Base-by-base conservation (phyloP, 352 stramenopile species). In the Pythium sp. region DNA sequence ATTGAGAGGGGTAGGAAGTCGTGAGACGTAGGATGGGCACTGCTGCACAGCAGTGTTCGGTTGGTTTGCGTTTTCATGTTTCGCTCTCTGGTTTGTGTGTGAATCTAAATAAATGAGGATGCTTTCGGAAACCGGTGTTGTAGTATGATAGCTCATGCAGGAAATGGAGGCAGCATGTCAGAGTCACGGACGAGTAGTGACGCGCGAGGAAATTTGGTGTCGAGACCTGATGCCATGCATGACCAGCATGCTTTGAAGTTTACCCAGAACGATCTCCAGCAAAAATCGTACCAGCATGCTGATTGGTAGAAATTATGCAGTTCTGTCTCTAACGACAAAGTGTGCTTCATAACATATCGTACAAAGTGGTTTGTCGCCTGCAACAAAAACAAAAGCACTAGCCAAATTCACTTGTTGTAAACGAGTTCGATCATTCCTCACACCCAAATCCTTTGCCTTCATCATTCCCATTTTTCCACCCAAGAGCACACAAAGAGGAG, bases 401-500 rank as follows among this genome's bases (percentile, higher is more conserved):
- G 7, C 14, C 15, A 49, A 49, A 49, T 49, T 1, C 41, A 49
- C 18, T 49, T 49, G 41, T 49, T 49, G 5, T 15, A 49, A n/a
- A 20, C 15, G 41, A 49, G 15, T n/a, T n/a, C 41, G 15, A 49
- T 49, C 41, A n/a, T 49, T n/a, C 5, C 38, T 46, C 38, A 46
- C 38, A 46, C 12, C 38, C 38, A 32, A 57, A 57, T 57, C 22
- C 9, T 12, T 28, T 20, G 38, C 38, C 12, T 18, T 15, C 38
- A 46, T 18, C 38, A 57, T 58, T 34, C 28, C 24, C 24, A 58
- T 58, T 58, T 58, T 51, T 20, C 51, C 14, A 58, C 51, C 51
- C 24, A 58, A 56, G 8, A 58, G 51, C n/a, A 20, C 12, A 32
- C 22, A 36, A 4, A 36, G 51, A 58, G 51, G 36, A 58, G 51